Evolutionary conservation across 1,284 basidiomycete species (phyloP), one percentile per base, ranked within the genome.

Genomic region (Ustilago tritici): DNA sequence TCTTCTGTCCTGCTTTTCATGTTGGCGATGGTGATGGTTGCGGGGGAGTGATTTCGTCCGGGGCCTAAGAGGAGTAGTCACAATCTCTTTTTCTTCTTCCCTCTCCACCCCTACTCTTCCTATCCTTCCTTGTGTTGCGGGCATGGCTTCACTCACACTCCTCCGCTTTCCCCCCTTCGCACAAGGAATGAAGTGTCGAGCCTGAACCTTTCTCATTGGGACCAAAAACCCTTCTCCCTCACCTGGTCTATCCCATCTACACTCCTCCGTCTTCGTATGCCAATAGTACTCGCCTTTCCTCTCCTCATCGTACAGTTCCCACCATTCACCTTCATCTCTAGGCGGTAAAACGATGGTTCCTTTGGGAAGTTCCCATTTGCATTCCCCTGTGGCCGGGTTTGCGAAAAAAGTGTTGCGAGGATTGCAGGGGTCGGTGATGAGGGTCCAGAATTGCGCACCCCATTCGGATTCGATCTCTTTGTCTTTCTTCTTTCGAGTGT

Each of bases 331-430:
- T 38, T 93, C 91, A 3, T 90, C 89, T 70, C 89, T 92, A 8
- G 93, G 92, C 31, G 95, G 95, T 40, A 98, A 88, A 1, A 95
- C 92, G 85, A 95, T 94, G 60, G 93, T 92, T 15, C 94, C 93
- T n/a, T 92, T 89, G 5, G 94, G 94, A 4, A 94, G 91, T 82
- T 94, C 92, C 95, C 95, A 97, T 82, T 92, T 92, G 68, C 95
- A 94, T 84, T 95, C 91, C 12, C 95, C 95, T 19, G 93, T 93
- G 0, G 93, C 91, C 46, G 95, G 95, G 87, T 94, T 95, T 19
- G 95, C 95, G 86, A 92, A 98, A 88, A 97, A 97, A 14, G 36
- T 58, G 11, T 70, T 57, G 2, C 11, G 19, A 1, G 55, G 47
- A 0, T 34, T n/a, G 2, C 1, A 11, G 9, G 78, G 76, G 31